Conservation (phyloP, 2,329 filamentous ascomycete genomes). For the Atkinsonella texensis region DNA sequence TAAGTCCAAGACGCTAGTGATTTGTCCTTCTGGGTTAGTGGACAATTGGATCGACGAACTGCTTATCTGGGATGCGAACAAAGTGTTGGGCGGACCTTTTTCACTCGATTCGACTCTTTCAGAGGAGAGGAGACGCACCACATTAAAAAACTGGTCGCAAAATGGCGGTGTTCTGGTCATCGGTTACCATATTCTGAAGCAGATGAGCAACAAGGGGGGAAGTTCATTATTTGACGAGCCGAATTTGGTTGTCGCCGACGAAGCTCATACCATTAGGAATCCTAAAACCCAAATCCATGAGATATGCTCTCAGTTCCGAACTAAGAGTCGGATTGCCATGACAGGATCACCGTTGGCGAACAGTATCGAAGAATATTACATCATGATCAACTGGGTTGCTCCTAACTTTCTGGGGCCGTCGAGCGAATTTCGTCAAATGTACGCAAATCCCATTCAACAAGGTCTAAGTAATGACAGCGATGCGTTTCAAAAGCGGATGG, state of each 20-base stretch:
- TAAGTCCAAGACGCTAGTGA: constrained; percentile 51
- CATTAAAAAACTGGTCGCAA: constrained; percentile 46
- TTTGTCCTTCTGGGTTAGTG: constrained; percentile 65
- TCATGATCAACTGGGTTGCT: constrained; percentile 82
- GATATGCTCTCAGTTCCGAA: constrained; percentile 47
- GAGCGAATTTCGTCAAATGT: constrained; percentile 58
- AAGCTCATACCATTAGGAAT: constrained; percentile 74
- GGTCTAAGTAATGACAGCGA: constrained; percentile 59
- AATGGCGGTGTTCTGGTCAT: constrained; percentile 64
- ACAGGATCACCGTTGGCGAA: constrained; percentile 83
- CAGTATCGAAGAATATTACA: constrained; percentile 69
- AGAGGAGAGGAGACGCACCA: constrained; percentile 25
- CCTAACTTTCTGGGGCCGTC: constrained; percentile 62
- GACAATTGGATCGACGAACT: constrained; percentile 80
- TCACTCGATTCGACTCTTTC: constrained; percentile 36
- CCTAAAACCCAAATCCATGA: constrained; percentile 35
- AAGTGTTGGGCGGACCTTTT: constrained; percentile 42
- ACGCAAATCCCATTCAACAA: constrained; percentile 57
- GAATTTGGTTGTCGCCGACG: constrained; percentile 70
- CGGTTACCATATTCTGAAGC: constrained; percentile 58
- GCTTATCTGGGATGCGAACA: constrained; percentile 50
- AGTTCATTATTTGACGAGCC: constrained; percentile 46
- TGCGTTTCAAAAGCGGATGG: constrained; percentile 39
- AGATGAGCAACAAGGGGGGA: constrained; percentile 23
- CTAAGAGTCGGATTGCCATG: constrained; percentile 64